Base-by-base conservation (phyloP, 257 asterid species). In the Knoxia roxburghii region DNA sequence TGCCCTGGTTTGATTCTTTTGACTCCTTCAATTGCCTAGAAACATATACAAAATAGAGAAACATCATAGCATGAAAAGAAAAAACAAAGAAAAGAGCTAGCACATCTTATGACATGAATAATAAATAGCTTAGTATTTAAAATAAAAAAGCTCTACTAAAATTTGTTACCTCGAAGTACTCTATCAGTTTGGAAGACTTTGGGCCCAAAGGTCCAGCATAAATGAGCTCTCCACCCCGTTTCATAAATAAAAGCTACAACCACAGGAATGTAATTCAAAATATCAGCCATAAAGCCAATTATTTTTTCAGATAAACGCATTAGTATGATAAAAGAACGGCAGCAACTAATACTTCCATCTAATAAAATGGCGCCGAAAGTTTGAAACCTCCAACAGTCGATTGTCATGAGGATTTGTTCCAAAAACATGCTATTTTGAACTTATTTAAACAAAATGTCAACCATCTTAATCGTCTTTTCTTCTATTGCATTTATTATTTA, bases 181-280 rank as follows among this genome's bases (percentile, higher is more conserved):
- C 89, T 13, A 86, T 79, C 74, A 92, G 80, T 68, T 82, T 85
- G 86, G 82, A 58, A 62, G 98, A 92, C 78, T 87, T 89, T 39
- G 93, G 77, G 72, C 98, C 98, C 39, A 92, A 89, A 32, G 89
- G 86, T 68, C 98, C 98, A 63, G 93, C 97, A 75, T 92, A 92
- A 74, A 89, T 92, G 82, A 92, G 84, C 80, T 89, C 94, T 45
- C 98, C 98, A 64, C 98, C 98, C 30, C 95, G 82, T 78, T 92
- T 92, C 98, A 92, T 89, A 52, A 92, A 82, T 70, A 89, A 80
- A 74, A 92, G 97, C 98, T 92, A 87, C 76, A 76, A 30, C 6
- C 63, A 37, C 68, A 51, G 37, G 68, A 68, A 75, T 45, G 48
- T 72, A 75, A 67, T 66, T n/a, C 52, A 35, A 37, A 39, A 75